phyloP scores from a whole-genome alignment of 1,284 basidiomycete genomes.

The Peniophora sp. region DNA sequence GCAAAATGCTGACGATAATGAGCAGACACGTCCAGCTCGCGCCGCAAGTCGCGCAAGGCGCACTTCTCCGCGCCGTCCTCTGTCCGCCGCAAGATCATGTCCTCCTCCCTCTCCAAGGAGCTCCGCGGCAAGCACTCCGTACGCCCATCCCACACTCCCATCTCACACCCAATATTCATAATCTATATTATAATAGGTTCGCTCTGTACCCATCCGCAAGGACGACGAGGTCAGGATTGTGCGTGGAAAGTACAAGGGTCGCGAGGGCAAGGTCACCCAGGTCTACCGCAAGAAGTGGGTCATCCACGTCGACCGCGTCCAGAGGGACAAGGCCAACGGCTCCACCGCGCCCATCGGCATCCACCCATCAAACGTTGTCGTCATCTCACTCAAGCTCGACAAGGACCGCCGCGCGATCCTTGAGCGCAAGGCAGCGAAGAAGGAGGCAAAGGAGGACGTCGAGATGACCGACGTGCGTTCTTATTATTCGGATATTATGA shows the following conservation, averaged over 20 bases:
- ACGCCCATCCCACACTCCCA: conserved; percentile 25
- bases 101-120: conserved; percentile 92
- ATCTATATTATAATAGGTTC: conserved; percentile 47
- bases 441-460: conserved; percentile 44
- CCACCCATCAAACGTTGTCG: conserved; percentile 96
- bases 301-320: conserved; percentile 96
- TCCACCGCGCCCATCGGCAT: conserved; percentile 91
- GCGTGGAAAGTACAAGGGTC: conserved; percentile 93
- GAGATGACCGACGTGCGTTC: conserved; percentile 71
- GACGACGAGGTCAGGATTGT: conserved; percentile 98
- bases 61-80: conserved; percentile 93
- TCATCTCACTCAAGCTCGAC: conserved; percentile 86
- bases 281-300: conserved; percentile 99
- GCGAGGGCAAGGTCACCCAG: conserved; percentile 96
- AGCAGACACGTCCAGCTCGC: conserved; percentile 78
- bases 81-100: conserved; percentile 96
- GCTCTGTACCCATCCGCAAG: conserved; percentile 94
- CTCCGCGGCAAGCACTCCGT: conserved; percentile 91
- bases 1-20: conserved; percentile 14
- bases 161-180: conserved; percentile 4
- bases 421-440: conserved; percentile 75
- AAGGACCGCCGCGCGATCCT: conserved; percentile 80
- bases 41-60: conserved; percentile 95
- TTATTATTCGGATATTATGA: conserved; percentile 1
- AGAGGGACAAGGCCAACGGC: conserved; percentile 97